phyloP scores from a whole-genome alignment of 148 eudicot genomes.

The Hydrangea macrophylla region DNA sequence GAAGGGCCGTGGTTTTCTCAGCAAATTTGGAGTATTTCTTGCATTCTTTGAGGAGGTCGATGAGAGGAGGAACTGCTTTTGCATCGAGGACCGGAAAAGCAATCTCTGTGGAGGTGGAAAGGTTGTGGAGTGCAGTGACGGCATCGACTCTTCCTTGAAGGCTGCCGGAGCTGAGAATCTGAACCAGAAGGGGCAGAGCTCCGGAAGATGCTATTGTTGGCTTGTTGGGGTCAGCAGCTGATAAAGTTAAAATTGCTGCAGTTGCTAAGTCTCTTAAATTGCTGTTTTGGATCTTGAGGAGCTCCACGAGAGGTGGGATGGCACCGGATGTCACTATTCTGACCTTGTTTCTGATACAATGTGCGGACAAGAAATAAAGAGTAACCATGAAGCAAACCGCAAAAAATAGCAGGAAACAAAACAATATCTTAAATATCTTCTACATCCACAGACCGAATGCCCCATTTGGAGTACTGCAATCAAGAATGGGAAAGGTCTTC shows the following conservation, averaged over 20 bases:
- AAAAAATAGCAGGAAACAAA: background rate
- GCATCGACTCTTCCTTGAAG: conserved; percentile 74
- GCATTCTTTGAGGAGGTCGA: conserved; percentile 67
- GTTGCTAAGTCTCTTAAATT: conserved; percentile 60
- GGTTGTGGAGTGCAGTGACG: conserved; percentile 68
- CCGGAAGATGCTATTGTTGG: conserved; percentile 47
- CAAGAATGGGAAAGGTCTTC: background rate
- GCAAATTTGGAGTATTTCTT: conserved; percentile 80
- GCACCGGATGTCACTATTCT: conserved; percentile 61
- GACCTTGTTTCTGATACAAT: conserved; percentile 62
- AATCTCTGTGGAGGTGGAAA: conserved; percentile 38
- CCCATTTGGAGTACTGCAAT: background rate
- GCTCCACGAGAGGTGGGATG: conserved; percentile 60
- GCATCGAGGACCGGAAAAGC: conserved; percentile 35
- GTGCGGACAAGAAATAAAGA: background rate
- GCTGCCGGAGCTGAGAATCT: conserved; percentile 53
- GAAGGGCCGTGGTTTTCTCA: conserved; percentile 61
- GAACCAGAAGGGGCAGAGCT: conserved; percentile 52
- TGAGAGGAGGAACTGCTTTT: conserved; percentile 52
- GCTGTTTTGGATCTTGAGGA: conserved; percentile 44
- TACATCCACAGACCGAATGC: background rate
- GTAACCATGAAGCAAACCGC: background rate
- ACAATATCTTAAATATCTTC: no score
- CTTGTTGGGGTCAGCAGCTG: conserved; percentile 55
- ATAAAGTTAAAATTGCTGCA: conserved; percentile 62